These are phyloP conservation scores for Backusella morwellensis DNA, from an alignment of 192 early-diverging fungal species.

Conservation along the genomic window DNA sequence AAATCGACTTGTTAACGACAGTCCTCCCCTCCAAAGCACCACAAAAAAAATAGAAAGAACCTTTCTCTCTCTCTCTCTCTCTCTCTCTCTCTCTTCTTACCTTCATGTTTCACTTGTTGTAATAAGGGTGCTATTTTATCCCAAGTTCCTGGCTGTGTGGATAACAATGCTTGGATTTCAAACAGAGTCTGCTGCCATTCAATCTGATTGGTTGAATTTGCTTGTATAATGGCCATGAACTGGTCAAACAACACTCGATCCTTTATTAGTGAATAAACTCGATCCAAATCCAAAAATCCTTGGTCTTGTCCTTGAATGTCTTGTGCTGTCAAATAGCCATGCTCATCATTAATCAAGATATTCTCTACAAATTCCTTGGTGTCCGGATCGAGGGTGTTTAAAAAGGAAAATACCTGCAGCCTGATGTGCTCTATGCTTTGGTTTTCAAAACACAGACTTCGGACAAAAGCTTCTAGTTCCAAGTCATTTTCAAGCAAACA, in stretches of 20 bases:
- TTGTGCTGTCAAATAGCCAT: neutral
- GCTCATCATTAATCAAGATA: neutral
- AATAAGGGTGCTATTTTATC: neutral
- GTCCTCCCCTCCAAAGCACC: neutral
- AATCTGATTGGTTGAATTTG: neutral
- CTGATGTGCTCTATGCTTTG: neutral
- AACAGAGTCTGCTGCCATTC: neutral
- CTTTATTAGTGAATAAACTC: neutral
- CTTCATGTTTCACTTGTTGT: neutral
- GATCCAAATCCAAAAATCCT: conserved; percentile 4
- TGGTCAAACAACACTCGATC: conserved; percentile 1
- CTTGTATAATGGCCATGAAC: conserved; percentile 11
- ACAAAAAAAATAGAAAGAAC: neutral
- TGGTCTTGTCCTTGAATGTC: neutral
- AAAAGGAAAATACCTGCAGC: neutral
- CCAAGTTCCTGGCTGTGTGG: neutral
- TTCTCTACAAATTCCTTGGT: neutral
- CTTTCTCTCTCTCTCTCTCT: neutral
- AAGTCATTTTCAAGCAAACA: conserved; percentile 7
- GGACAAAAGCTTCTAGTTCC: neutral
- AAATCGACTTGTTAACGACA: neutral
- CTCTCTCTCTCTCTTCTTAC: neutral
- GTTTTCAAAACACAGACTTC: neutral
- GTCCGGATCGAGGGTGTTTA: neutral
- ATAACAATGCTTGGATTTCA: neutral